These are phyloP conservation scores for Castanopsis chinensis DNA, from an alignment of 306 rosid species.

Conservation along the genomic window DNA sequence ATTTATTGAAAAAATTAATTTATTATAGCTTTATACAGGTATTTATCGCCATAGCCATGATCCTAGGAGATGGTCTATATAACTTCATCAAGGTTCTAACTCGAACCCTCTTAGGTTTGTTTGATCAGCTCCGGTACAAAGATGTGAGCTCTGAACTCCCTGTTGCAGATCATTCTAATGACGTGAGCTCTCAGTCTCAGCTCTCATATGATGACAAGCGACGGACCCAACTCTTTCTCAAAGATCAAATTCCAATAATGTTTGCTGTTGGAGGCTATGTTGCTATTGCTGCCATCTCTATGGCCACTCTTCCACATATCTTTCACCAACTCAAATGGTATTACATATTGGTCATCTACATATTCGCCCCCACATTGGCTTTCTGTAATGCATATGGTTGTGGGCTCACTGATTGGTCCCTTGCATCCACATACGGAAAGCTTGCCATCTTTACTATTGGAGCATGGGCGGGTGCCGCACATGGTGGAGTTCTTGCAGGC, in stretches of 20 bases:
- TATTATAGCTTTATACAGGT: background rate
- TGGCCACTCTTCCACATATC: background rate
- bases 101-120: background rate
- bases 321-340: conserved; percentile 11
- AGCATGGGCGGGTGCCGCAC: conserved; percentile 3
- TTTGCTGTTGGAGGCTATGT: conserved; percentile 9
- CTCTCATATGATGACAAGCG: background rate
- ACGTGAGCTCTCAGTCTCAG: background rate
- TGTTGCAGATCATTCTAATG: background rate
- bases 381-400: conserved; percentile 19
- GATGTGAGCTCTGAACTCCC: background rate
- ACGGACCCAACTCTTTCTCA: conserved; percentile 6
- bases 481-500: conserved; percentile 15
- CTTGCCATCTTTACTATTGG: conserved; percentile 10
- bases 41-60: background rate
- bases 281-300: background rate
- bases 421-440: conserved; percentile 10
- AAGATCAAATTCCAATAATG: conserved; percentile 14
- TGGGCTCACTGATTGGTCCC: conserved; percentile 20
- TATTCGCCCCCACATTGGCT: background rate
- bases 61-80: conserved; percentile 11
- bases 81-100: background rate
- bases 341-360: conserved; percentile 5
- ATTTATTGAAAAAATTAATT: background rate
- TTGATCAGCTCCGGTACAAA: background rate